phyloP scores from a whole-genome alignment of 1,139 yeast species.

The Suhomyces anneliseae region DNA sequence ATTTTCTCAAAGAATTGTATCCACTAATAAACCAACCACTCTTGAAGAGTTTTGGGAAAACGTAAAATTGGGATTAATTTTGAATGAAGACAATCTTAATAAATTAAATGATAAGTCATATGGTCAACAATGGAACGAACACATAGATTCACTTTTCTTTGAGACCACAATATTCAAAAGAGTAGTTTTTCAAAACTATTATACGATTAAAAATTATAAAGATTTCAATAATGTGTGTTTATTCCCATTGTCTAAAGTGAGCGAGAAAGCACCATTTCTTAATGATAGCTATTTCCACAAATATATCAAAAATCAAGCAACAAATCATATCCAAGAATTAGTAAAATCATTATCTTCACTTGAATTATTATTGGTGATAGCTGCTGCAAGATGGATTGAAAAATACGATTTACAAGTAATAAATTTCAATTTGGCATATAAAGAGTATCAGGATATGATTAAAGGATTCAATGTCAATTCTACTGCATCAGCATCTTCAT shows the following conservation, averaged over 20 bases:
- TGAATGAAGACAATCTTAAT: conserved; percentile 19
- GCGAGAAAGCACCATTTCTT: conserved; percentile 30
- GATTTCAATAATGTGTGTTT: conserved; percentile 54
- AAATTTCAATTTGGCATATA: conserved; percentile 75
- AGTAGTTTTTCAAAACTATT: conserved; percentile 46
- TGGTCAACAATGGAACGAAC: conserved; percentile 52
- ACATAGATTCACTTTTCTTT: conserved; percentile 31
- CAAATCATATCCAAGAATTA: conserved; percentile 29
- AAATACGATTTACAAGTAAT: conserved; percentile 57
- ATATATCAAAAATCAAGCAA: conserved; percentile 20
- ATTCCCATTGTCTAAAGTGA: conserved; percentile 43
- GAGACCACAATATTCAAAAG: conserved; percentile 12
- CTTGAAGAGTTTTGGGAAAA: conserved; percentile 45
- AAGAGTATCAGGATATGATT: conserved; percentile 67
- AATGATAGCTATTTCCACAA: conserved; percentile 29
- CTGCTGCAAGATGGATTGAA: conserved; percentile 70
- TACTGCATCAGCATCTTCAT: conserved; percentile 22
- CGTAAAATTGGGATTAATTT: conserved; percentile 28
- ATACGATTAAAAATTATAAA: conserved; percentile 60
- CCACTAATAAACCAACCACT: conserved; percentile 51
- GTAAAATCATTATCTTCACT: conserved; percentile 58
- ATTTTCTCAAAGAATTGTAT: conserved; percentile 76
- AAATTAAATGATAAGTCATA: conserved; percentile 21
- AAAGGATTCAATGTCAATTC: conserved; percentile 45
- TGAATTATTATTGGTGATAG: conserved; percentile 66